phyloP scores from a whole-genome alignment of 441 rosid species.

The Eruca vesicaria region DNA sequence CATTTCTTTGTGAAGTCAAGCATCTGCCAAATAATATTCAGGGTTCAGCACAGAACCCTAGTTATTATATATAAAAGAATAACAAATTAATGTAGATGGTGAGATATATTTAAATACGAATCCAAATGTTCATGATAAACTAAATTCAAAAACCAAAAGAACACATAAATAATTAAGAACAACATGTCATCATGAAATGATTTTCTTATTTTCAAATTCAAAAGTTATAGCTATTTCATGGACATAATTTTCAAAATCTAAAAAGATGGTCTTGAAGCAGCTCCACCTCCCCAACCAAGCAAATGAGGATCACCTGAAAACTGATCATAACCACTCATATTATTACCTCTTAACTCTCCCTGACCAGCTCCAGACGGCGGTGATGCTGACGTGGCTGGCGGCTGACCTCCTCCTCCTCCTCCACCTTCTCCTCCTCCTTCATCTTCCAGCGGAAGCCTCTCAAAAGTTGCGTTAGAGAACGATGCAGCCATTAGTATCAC shows the following conservation, averaged over 20 bases:
- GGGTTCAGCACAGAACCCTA: slow-evolving; percentile 8
- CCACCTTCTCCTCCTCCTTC: slow-evolving; percentile 32
- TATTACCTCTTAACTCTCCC: slow-evolving; percentile 29
- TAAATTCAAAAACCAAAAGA: slow-evolving; percentile 1
- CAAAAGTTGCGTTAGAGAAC: slow-evolving; percentile 52
- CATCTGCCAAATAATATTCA: slow-evolving; percentile 4
- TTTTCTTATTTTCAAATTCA: not conserved
- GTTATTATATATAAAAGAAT: not conserved
- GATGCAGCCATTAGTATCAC: slow-evolving; percentile 56
- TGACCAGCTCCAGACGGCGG: slow-evolving; percentile 29
- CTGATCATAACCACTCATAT: slow-evolving; percentile 34
- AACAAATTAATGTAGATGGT: not conserved
- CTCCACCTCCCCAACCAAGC: slow-evolving; percentile 33
- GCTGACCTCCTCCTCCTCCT: slow-evolving; percentile 22
- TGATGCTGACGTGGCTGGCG: slow-evolving; percentile 45
- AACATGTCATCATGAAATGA: slow-evolving; percentile 8
- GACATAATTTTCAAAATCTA: slow-evolving; percentile 20
- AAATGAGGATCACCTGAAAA: slow-evolving; percentile 31
- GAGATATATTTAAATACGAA: not conserved
- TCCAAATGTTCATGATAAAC: slow-evolving; percentile 20
- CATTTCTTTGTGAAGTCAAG: not conserved
- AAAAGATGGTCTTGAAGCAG: slow-evolving; percentile 32
- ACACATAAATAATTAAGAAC: not conserved
- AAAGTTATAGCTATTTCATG: not conserved
- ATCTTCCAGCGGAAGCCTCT: slow-evolving; percentile 58